A percentile compares a stretch with the other conserved stretches of the same genome.
phyloP scores from a whole-genome alignment of 768 basidiomycete species.

The Leccinum broughii region DNA sequence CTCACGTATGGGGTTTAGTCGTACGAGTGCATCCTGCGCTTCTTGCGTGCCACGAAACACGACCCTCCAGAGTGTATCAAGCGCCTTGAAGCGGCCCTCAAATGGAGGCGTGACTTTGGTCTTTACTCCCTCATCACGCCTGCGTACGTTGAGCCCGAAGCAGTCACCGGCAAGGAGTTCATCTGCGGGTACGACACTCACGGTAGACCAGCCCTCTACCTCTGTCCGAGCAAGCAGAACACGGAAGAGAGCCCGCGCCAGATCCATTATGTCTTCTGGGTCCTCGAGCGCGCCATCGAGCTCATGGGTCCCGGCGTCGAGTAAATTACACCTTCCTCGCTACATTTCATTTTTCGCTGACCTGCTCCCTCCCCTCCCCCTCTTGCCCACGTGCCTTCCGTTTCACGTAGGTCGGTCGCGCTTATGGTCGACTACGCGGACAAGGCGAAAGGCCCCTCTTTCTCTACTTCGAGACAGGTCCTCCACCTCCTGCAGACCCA shows the following conservation, averaged over 20 bases:
- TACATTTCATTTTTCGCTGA: background rate
- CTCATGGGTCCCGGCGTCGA: slow-evolving; percentile 85
- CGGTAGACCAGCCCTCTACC: slow-evolving; percentile 70
- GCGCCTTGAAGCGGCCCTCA: slow-evolving; percentile 69
- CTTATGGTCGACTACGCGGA: slow-evolving; percentile 81
- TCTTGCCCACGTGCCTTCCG: background rate
- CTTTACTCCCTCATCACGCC: slow-evolving; percentile 62
- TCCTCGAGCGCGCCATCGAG: slow-evolving; percentile 74
- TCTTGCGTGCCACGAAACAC: slow-evolving; percentile 80
- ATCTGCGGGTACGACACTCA: slow-evolving; percentile 71
- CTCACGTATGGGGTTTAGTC: slow-evolving; percentile 34
- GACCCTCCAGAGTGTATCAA: slow-evolving; percentile 54
- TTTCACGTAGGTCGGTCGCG: slow-evolving; percentile 52
- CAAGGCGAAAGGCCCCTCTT: slow-evolving; percentile 57
- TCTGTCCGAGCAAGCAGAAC: slow-evolving; percentile 73
- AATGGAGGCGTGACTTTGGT: slow-evolving; percentile 81
- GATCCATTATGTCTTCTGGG: slow-evolving; percentile 73
- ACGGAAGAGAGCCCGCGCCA: slow-evolving; percentile 71
- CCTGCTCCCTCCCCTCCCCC: background rate
- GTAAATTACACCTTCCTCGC: slow-evolving; percentile 40
- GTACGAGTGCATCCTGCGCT: slow-evolving; percentile 74
- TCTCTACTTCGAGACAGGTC: slow-evolving; percentile 40
- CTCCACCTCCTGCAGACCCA: slow-evolving; percentile 75
- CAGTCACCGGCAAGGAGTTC: slow-evolving; percentile 80
- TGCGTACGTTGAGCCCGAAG: slow-evolving; percentile 72